These are phyloP conservation scores for Cocos nucifera DNA, from an alignment of 176 grass and related monocot species.

Conservation along the genomic window DNA sequence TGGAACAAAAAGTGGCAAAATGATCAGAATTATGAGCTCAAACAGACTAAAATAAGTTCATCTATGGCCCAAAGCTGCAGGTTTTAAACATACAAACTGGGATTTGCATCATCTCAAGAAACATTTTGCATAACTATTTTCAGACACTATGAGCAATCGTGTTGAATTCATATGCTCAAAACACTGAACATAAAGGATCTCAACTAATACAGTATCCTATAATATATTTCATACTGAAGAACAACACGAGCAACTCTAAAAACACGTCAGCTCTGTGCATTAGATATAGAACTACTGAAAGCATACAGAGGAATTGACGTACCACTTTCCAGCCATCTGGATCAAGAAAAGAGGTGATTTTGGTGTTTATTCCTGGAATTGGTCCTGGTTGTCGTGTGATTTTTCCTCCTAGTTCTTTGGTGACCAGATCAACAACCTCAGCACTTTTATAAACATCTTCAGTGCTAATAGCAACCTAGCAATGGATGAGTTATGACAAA, in stretches of 20 bases:
- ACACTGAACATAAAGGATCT: constrained; percentile 1
- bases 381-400: constrained; percentile 79
- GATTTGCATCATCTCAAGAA: not conserved
- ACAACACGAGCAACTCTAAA: not conserved
- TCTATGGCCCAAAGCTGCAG: too few species aligned
- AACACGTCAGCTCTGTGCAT: too few species aligned
- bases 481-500: not conserved
- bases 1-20: too few species aligned
- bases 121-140: not conserved
- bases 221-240: too few species aligned
- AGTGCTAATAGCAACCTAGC: constrained; percentile 84
- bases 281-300: too few species aligned
- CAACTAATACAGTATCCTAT: constrained; percentile 1
- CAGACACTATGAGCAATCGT: not conserved
- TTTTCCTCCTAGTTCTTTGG: constrained; percentile 85
- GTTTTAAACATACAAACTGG: too few species aligned
- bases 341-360: constrained; percentile 90
- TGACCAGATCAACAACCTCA: constrained; percentile 50
- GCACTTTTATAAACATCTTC: constrained; percentile 94
- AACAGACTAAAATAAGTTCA: too few species aligned
- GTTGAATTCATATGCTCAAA: not conserved
- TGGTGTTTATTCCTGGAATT: constrained; percentile 72
- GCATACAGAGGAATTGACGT: constrained; percentile 20
- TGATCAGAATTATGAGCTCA: too few species aligned
- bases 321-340: constrained; percentile 99